These are phyloP conservation scores for Solanum sparsipilum DNA, from an alignment of 257 asterid genomes.

Conservation along the genomic window DNA sequence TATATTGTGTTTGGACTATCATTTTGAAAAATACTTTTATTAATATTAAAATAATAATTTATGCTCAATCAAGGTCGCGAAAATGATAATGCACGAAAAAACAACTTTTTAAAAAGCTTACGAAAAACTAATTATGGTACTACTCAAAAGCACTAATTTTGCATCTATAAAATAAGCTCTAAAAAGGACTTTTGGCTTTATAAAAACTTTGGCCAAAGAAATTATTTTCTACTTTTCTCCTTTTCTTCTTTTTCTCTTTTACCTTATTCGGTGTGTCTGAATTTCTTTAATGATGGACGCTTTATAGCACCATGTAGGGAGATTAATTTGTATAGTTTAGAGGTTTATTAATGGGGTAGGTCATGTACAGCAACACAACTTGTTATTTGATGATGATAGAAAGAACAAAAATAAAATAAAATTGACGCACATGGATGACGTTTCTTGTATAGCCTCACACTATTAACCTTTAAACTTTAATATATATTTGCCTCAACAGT, in stretches of 20 bases:
- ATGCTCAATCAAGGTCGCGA: neutral
- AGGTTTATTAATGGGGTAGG: neutral
- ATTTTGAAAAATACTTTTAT: neutral
- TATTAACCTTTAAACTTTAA: neutral
- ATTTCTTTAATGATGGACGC: neutral
- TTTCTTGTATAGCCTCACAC: neutral
- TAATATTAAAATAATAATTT: neutral
- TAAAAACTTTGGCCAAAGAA: neutral
- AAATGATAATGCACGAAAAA: neutral
- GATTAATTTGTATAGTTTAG: neutral
- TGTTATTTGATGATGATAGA: neutral
- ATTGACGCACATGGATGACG: neutral
- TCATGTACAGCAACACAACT: neutral
- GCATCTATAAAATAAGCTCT: neutral
- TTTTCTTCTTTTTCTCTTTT: neutral
- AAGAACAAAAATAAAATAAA: neutral
- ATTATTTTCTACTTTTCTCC: neutral
- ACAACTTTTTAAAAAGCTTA: neutral
- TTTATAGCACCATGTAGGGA: neutral
- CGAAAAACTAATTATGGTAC: neutral
- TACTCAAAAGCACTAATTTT: neutral
- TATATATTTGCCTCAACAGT: neutral
- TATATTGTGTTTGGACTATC: neutral
- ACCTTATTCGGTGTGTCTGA: neutral
- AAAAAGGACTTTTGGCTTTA: neutral